Conservation (phyloP, 306 rosid species). For the Canavalia ensiformis region DNA sequence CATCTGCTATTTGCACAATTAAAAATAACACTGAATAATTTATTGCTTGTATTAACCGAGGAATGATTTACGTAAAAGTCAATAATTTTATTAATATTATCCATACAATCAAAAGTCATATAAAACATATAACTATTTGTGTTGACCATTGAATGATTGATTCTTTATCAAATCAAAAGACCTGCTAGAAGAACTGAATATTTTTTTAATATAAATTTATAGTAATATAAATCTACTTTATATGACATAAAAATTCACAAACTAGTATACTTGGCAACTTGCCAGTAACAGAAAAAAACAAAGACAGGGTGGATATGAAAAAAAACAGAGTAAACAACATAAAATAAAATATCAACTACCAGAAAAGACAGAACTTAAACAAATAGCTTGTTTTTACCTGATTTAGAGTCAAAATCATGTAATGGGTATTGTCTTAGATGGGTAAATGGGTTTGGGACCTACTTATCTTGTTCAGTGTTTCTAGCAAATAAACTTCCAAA, state of each 20-base stretch:
- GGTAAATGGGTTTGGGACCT: slow-evolving; percentile 51
- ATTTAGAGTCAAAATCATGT: slow-evolving; percentile 32
- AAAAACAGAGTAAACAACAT: background rate
- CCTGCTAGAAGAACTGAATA: background rate
- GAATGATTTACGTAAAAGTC: background rate
- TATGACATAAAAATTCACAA: slow-evolving; percentile 10
- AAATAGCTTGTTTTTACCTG: slow-evolving; percentile 30
- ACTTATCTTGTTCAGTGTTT: slow-evolving; percentile 47
- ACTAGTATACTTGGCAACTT: background rate
- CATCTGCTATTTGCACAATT: background rate
- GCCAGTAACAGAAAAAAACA: background rate
- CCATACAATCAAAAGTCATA: background rate
- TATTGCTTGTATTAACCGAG: background rate
- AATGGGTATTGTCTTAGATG: slow-evolving; percentile 21
- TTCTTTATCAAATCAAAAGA: background rate
- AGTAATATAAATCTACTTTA: background rate
- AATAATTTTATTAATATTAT: background rate
- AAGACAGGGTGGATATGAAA: slow-evolving; percentile 12
- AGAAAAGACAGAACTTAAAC: slow-evolving; percentile 47
- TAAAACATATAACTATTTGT: background rate
- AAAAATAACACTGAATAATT: background rate
- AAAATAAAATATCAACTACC: slow-evolving; percentile 11
- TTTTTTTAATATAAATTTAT: background rate
- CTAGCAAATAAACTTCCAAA: slow-evolving; percentile 40
- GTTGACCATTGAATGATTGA: slow-evolving; percentile 1